Conservation (phyloP, 306 rosid species). For the Neltuma alba region DNA sequence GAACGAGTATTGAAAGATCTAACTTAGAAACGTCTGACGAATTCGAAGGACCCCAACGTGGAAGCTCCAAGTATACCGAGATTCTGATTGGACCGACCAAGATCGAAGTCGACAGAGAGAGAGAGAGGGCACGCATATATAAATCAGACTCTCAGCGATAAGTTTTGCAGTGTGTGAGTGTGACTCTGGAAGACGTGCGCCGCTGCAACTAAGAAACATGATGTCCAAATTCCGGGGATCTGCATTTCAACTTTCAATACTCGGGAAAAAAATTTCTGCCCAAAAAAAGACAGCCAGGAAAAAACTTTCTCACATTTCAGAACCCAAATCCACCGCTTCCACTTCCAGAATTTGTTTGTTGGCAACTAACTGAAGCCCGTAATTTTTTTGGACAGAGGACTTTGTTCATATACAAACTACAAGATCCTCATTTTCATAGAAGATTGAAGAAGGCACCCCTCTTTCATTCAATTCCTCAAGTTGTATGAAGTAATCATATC, state of each 20-base stretch:
- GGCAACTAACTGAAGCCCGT: neutral
- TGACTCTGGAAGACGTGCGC: neutral
- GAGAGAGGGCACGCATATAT: neutral
- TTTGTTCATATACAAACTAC: neutral
- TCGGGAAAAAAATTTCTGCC: neutral
- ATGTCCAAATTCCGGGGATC: slow-evolving; percentile 2
- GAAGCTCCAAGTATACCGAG: slow-evolving; percentile 3
- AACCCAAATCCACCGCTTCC: too few relatives aligned
- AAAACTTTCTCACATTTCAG: neutral
- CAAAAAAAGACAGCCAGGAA: too few relatives aligned
- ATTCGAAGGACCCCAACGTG: slow-evolving; percentile 17
- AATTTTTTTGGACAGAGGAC: neutral
- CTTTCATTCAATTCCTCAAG: too few relatives aligned
- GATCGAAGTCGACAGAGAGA: neutral
- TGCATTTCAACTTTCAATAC: neutral
- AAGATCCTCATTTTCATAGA: too few relatives aligned
- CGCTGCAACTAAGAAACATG: neutral
- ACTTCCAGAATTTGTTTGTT: neutral
- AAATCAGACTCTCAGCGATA: slow-evolving; percentile 3
- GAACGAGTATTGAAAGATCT: slow-evolving; percentile 27
- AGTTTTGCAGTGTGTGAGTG: neutral
- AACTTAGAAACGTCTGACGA: slow-evolving; percentile 4
- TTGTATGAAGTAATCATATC: too few relatives aligned
- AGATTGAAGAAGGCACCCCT: too few relatives aligned
- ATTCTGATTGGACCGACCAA: slow-evolving; percentile 2